Evolutionary conservation across 345 rosid species (phyloP), one percentile per base, ranked within the genome.

Genomic region (Iberis pinnata): DNA sequence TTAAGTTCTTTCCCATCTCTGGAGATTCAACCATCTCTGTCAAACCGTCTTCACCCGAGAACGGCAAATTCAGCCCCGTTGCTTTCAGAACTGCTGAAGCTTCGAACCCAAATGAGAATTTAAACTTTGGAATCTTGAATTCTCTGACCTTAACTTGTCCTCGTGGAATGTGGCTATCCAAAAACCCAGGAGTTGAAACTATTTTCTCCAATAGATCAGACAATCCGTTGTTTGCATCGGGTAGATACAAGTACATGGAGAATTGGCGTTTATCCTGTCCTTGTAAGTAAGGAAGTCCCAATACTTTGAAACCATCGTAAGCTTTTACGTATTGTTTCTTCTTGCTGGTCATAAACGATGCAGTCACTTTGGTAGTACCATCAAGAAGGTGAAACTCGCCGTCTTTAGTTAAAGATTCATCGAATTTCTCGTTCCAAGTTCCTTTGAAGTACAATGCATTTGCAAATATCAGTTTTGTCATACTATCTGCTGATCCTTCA

Each of bases 381-480:
- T 73, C 65, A 16, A 70, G 59, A 55, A 80, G 94, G 58, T 80
- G 73, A 70, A 89, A 89, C 36, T 83, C 88, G 27, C 58, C 29
- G 18, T 80, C 86, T 61, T 72, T 70, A 1, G 86, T 80, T 33
- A 65, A 46, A 0, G 77, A 75, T 1, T 71, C 61, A 55, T 84
- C 80, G 12, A 89, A 86, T 51, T 70, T 77, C 27, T 86, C 82
- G 39, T 18, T 64, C 97, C 97, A 89, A 65, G 83, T 71, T 10
- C 88, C 94, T 35, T 84, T 84, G 73, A 86, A 89, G 54, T 89
- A 89, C 19, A 89, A 73, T 13, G 88, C 97, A 73, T 84, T 86
- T 0, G 85, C 77, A 20, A 86, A 71, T 11, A 89, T 74, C 40
- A 89, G 79, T 62, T 68, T 74, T 9, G 90, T 78, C 20, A 51